A percentile compares a stretch with the other conserved stretches of the same genome.
These are phyloP conservation scores for Neonectria faginata DNA, from an alignment of 2,329 filamentous ascomycete genomes.

Conservation along the genomic window DNA sequence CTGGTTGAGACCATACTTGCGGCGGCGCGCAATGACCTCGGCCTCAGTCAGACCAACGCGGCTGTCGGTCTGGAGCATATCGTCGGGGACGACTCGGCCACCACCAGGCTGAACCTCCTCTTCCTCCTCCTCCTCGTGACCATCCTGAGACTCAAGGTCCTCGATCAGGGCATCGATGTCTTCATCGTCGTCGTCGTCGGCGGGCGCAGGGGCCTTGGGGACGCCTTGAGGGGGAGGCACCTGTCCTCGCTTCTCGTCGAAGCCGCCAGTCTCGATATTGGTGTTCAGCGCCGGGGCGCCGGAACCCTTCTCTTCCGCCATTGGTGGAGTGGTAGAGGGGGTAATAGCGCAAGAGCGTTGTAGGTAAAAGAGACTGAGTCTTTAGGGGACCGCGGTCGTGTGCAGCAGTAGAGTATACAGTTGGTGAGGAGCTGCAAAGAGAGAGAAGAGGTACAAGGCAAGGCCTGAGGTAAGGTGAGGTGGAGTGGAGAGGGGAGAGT, in stretches of 20 bases:
- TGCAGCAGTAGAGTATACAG: constrained; percentile 38
- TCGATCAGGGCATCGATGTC: constrained; percentile 89
- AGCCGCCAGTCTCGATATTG: constrained; percentile 72
- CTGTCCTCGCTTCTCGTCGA: constrained; percentile 70
- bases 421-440: constrained; percentile 37
- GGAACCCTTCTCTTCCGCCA: constrained; percentile 67
- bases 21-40: constrained; percentile 73
- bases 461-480: constrained; percentile 37
- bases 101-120: constrained; percentile 60
- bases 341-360: constrained; percentile 34
- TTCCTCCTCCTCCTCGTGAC: constrained; percentile 73
- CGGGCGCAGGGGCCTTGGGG: constrained; percentile 56
- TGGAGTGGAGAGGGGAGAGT: constrained; percentile 47
- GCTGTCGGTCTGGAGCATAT: constrained; percentile 82
- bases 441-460: constrained; percentile 42
- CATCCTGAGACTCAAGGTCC: constrained; percentile 86
- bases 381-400: constrained; percentile 38
- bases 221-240: constrained; percentile 48
- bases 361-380: constrained; percentile 35
- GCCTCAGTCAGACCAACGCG: constrained; percentile 76
- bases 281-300: constrained; percentile 70
- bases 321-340: constrained; percentile 44
- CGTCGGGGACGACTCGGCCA: constrained; percentile 75
- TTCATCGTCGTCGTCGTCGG: constrained; percentile 76
- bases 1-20: constrained; percentile 85